These are phyloP conservation scores for Fusarium sp. DNA, from an alignment of 2,329 filamentous ascomycete species.

Conservation along the genomic window DNA sequence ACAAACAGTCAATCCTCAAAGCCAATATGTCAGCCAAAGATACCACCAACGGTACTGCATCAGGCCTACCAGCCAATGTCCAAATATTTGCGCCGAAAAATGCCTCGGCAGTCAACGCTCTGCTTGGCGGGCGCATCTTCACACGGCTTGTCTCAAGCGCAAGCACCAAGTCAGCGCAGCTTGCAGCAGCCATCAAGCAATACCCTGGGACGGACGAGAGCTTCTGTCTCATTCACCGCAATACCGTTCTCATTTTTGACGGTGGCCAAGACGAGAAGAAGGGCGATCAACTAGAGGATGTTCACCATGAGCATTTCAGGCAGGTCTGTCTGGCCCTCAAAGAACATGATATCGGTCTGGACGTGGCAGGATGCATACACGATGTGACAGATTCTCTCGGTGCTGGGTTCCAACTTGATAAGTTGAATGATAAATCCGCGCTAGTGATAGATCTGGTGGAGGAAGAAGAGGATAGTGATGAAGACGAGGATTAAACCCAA, in stretches of 20 bases:
- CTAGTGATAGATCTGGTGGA: constrained; percentile 23
- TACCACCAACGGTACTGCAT: not conserved
- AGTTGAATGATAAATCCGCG: constrained; percentile 14
- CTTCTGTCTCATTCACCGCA: constrained; percentile 16
- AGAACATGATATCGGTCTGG: constrained; percentile 20
- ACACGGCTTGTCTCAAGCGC: constrained; percentile 18
- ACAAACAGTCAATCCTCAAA: not conserved
- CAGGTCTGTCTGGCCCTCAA: constrained; percentile 24
- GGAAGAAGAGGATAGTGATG: constrained; percentile 22
- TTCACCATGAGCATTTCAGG: constrained; percentile 22
- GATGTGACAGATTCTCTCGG: constrained; percentile 14
- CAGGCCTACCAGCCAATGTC: constrained; percentile 10
- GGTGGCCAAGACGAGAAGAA: not conserved
- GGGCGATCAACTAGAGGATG: not conserved
- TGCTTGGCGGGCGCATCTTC: constrained; percentile 2
- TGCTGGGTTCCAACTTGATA: constrained; percentile 20
- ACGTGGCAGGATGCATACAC: constrained; percentile 23
- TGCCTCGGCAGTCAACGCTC: not conserved
- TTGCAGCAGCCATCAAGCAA: constrained; percentile 8
- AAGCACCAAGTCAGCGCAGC: constrained; percentile 5
- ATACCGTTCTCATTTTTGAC: constrained; percentile 12
- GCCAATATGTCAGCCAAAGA: not conserved
- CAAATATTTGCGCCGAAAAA: constrained; percentile 11
- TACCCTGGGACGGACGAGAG: not conserved
- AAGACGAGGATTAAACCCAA: not conserved